Evolutionary conservation across 164 flowering plant species (phyloP), one percentile per base, ranked within the genome.

Genomic region (Berberis thunbergii): DNA sequence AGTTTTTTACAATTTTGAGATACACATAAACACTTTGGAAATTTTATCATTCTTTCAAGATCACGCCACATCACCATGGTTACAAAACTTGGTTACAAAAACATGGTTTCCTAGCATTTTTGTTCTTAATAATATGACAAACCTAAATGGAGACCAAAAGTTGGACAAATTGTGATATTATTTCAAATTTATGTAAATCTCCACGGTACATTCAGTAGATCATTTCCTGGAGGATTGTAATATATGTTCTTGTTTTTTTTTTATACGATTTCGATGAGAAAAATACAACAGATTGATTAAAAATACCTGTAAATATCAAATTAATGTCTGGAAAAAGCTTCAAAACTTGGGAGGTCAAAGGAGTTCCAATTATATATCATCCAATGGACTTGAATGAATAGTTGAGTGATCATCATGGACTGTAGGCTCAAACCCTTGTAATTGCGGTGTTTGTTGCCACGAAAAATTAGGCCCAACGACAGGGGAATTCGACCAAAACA

Each of bases 401-500:
- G 69, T 13, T 5, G 43, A 6, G 2, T 69, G 56, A 58, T 69
- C 64, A 12, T 65, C 56, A n/a, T 4, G 40, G 13, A 2, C 1
- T 9, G 2, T 6, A 4, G 68, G 40, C 43, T 65, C 65, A 11
- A 62, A 62, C 11, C 60, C 66, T 45, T 62, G 64, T 57, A 62
- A 26, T 6, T 71, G 26, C 26, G 26, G 70, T 11, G 68, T 13
- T 1, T 63, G 41, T 41, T 62, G 70, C 65, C 66, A 71, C 1
- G 39, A 6, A 54, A 62, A 62, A 60, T 45, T 65, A 41, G 66
- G 11, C 1, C 60, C 53, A 39, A 57, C 42, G 1, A 62, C 3
- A 10, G 62, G 70, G 52, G 66, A 59, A 66, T 65, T 61, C 10
- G 61, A 70, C 73, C 73, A 70, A 41, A 65, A 61, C 61, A 61